A percentile compares a stretch with the other conserved stretches of the same genome.
phyloP scores from a whole-genome alignment of 139 green algal genomes.

The Picochlorum sp. region DNA sequence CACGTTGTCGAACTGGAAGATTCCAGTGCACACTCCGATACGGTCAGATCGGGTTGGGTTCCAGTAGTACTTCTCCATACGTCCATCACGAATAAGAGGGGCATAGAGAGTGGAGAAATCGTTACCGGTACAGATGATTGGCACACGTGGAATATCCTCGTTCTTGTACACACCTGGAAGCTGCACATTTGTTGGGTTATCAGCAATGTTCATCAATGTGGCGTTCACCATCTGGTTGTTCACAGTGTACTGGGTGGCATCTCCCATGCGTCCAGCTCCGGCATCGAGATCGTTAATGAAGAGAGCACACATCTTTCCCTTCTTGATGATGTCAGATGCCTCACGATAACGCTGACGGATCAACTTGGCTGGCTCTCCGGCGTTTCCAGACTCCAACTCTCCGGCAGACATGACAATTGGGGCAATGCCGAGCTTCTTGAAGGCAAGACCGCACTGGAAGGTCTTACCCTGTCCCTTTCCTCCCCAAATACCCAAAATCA shows the following conservation, averaged over 20 bases:
- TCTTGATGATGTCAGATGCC: constrained; percentile 97
- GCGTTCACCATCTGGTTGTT: constrained; percentile 99
- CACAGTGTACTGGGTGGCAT: constrained; percentile 97
- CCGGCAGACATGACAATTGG: constrained; percentile 97
- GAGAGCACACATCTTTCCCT: constrained; percentile 96
- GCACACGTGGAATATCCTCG: constrained; percentile 89
- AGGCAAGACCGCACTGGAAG: constrained; percentile 94
- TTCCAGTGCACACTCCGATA: constrained; percentile 91
- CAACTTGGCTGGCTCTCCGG: constrained; percentile 97
- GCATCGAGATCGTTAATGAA: constrained; percentile 99
- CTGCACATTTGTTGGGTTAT: constrained; percentile 99
- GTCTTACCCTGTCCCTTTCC: constrained; percentile 99
- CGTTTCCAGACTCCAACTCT: constrained; percentile 98
- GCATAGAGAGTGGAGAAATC: constrained; percentile 99
- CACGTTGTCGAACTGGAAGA: constrained; percentile 81
- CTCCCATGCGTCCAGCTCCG: constrained; percentile 90
- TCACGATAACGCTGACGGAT: constrained; percentile 95
- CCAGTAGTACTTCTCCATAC: constrained; percentile 99
- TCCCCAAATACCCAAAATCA: constrained; percentile 98
- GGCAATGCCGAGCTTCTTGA: constrained; percentile 94
- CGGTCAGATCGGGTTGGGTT: constrained; percentile 90
- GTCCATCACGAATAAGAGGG: constrained; percentile 96
- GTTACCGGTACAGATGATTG: constrained; percentile 96
- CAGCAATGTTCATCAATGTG: constrained; percentile 99
- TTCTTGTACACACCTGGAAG: constrained; percentile 62